phyloP scores from a whole-genome alignment of 2,329 filamentous ascomycete genomes.

The Ceratocystis lukuohia region DNA sequence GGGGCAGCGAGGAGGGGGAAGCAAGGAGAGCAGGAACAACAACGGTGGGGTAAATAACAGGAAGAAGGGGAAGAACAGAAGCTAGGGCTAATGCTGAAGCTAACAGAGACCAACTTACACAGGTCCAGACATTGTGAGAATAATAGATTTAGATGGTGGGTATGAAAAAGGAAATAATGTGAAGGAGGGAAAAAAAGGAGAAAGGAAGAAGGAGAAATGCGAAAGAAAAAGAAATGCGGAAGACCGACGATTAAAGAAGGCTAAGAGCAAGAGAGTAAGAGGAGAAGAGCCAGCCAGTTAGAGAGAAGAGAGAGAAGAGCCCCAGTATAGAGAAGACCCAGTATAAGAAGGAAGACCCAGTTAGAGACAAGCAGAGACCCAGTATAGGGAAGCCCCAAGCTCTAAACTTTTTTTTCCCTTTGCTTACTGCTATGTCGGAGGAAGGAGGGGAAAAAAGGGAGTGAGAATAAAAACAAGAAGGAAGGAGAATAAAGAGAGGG shows the following conservation, averaged over 20 bases:
- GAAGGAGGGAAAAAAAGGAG: constrained; percentile 2
- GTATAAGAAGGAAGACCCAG: background rate
- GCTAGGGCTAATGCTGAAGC: background rate
- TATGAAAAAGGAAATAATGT: background rate
- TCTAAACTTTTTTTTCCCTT: constrained; percentile 8
- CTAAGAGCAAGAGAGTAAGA: constrained; percentile 12
- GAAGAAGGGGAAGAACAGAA: background rate
- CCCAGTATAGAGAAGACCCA: background rate
- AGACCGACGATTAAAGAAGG: background rate
- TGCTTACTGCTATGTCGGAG: constrained; percentile 16
- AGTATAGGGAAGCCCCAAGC: constrained; percentile 9
- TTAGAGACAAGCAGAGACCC: background rate
- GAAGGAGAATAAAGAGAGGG: constrained; percentile 11
- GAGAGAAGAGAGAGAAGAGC: too few species aligned
- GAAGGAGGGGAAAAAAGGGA: constrained; percentile 1
- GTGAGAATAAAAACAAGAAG: background rate
- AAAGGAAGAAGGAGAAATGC: background rate
- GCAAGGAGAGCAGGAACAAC: background rate
- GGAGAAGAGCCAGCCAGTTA: too few species aligned
- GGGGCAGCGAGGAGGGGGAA: background rate
- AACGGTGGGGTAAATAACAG: background rate
- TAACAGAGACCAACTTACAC: constrained; percentile 43
- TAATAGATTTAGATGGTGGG: background rate
- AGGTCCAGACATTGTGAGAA: constrained; percentile 48
- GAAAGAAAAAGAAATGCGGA: constrained; percentile 4